Percentiles rank a stretch among this genome's conserved stretches.
These are phyloP conservation scores for Aspergillus pseudotamarii DNA, from an alignment of 2,329 filamentous ascomycete genomes.

Conservation along the genomic window DNA sequence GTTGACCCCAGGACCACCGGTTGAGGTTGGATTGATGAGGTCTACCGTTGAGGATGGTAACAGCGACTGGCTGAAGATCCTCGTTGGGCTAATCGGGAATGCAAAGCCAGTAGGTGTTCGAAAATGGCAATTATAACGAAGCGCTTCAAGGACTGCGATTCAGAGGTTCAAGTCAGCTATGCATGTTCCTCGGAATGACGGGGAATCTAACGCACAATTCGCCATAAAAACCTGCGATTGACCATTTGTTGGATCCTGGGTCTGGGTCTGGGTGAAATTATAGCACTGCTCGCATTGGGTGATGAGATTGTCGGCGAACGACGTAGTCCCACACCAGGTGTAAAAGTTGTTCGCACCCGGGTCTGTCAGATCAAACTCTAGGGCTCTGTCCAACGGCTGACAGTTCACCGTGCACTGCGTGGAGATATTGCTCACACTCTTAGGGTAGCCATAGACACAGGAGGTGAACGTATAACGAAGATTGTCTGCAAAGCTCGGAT, in stretches of 20 bases:
- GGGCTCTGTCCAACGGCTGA: slow-evolving; percentile 33
- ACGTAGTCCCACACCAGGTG: slow-evolving; percentile 40
- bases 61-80: slow-evolving; percentile 45
- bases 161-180: not conserved
- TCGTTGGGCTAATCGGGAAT: slow-evolving; percentile 43
- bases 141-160: slow-evolving; percentile 46
- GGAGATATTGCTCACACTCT: slow-evolving; percentile 39
- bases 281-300: slow-evolving; percentile 48
- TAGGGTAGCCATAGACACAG: slow-evolving; percentile 48
- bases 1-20: slow-evolving; percentile 21
- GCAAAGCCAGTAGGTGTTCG: slow-evolving; percentile 34
- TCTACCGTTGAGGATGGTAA: slow-evolving; percentile 38
- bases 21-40: slow-evolving; percentile 17
- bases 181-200: slow-evolving; percentile 5
- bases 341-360: slow-evolving; percentile 35
- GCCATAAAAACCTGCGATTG: slow-evolving; percentile 38
- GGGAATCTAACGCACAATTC: slow-evolving; percentile 44
- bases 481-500: slow-evolving; percentile 39
- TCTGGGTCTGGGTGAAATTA: slow-evolving; percentile 40
- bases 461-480: slow-evolving; percentile 48
- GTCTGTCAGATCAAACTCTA: slow-evolving; percentile 33
- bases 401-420: slow-evolving; percentile 50
- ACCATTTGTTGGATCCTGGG: not conserved
- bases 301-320: slow-evolving; percentile 46
- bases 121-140: slow-evolving; percentile 50